Evolutionary conservation across 495 filamentous ascomycete genomes (phyloP).

Genomic region (Neurospora sp.): DNA sequence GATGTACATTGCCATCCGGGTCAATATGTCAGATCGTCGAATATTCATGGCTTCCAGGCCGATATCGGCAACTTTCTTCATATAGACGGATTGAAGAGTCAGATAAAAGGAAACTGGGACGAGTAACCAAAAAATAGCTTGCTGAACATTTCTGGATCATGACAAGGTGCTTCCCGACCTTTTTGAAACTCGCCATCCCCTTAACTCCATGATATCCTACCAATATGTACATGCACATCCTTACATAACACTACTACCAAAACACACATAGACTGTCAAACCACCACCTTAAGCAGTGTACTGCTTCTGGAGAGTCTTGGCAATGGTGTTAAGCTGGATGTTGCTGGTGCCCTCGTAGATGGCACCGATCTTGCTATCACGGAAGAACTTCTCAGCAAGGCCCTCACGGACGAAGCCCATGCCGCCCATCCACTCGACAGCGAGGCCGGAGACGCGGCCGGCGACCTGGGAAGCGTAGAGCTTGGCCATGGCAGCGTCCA

Average conservation of each 20-base stretch:
- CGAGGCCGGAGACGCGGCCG: conserved; percentile 71
- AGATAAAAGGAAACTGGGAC: background rate
- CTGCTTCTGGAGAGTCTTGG: conserved; percentile 83
- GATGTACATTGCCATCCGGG: background rate
- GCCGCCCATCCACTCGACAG: conserved; percentile 98
- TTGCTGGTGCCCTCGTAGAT: conserved; percentile 93
- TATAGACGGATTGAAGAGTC: background rate
- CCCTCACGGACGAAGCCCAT: conserved; percentile 96
- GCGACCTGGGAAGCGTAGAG: conserved; percentile 91
- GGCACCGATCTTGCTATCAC: conserved; percentile 96
- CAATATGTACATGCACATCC: background rate
- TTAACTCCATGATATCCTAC: background rate
- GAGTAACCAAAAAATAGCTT: background rate
- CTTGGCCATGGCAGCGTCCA: conserved; percentile 97
- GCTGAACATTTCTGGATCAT: background rate
- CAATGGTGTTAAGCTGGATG: conserved; percentile 78
- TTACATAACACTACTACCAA: background rate
- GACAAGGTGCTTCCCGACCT: background rate
- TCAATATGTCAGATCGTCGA: background rate
- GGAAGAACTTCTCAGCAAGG: conserved; percentile 94
- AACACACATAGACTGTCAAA: conserved; percentile 5
- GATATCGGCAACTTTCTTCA: background rate
- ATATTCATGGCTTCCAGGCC: background rate
- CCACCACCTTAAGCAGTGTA: conserved; percentile 42
- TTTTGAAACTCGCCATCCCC: background rate